These are phyloP conservation scores for Candida sojae DNA, from an alignment of 1,139 yeast genomes.

Conservation along the genomic window DNA sequence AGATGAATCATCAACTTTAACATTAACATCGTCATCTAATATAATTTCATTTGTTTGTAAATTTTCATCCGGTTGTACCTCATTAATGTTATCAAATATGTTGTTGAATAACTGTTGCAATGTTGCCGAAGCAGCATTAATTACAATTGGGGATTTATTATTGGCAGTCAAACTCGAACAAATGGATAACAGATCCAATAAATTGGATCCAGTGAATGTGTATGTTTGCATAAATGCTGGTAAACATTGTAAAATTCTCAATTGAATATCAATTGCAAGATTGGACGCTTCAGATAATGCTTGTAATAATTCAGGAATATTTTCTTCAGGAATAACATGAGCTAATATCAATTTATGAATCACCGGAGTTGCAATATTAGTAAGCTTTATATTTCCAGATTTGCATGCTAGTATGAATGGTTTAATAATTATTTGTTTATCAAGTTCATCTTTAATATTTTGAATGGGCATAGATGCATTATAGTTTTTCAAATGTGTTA, in stretches of 20 bases:
- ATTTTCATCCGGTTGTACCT: constrained; percentile 12
- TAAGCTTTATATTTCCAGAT: constrained; percentile 72
- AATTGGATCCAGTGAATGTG: constrained; percentile 56
- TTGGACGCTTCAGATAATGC: constrained; percentile 75
- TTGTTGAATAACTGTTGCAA: constrained; percentile 80
- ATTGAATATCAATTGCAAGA: constrained; percentile 78
- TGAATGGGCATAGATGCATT: constrained; percentile 17
- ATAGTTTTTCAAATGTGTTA: constrained; percentile 45
- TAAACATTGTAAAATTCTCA: constrained; percentile 81
- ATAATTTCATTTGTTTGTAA: constrained; percentile 26
- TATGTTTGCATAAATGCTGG: constrained; percentile 75
- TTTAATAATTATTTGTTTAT: constrained; percentile 53
- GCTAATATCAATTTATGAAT: constrained; percentile 58
- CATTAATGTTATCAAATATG: constrained; percentile 65
- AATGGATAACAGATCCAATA: constrained; percentile 62
- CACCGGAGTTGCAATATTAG: constrained; percentile 70
- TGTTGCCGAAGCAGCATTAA: constrained; percentile 93
- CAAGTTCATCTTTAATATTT: constrained; percentile 27
- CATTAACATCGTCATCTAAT: constrained; percentile 45
- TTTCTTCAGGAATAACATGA: constrained; percentile 49
- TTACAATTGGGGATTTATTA: constrained; percentile 73
- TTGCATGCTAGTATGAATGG: constrained; percentile 78
- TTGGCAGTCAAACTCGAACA: constrained; percentile 72
- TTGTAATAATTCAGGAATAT: constrained; percentile 57
- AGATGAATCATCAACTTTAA: constrained; percentile 52